Conservation (phyloP, 805 yeast species). For the Saccharomyces mikatae region DNA sequence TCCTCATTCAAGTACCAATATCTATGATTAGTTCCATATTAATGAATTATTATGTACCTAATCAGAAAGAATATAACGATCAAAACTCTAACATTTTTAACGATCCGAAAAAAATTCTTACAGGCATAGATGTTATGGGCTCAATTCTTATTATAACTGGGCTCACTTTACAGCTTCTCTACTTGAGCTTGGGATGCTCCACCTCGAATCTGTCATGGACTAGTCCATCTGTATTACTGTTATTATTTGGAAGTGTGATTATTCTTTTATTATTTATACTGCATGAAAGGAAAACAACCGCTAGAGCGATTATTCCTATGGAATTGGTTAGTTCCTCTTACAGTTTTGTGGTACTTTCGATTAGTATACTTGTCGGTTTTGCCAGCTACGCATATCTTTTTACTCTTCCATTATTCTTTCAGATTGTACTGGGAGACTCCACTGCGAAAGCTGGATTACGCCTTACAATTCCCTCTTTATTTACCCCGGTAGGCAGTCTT, state of each 20-base stretch:
- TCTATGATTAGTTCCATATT: slow-evolving; percentile 26
- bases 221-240: slow-evolving; percentile 2
- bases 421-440: slow-evolving; percentile 35
- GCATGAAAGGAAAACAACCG: slow-evolving; percentile 10
- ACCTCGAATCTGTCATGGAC: slow-evolving; percentile 3
- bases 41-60: slow-evolving; percentile 24
- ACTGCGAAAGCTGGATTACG: slow-evolving; percentile 37
- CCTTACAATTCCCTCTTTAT: slow-evolving; percentile 35
- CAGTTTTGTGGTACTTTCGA: slow-evolving; percentile 9
- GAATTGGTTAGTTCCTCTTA: slow-evolving; percentile 5
- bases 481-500: slow-evolving; percentile 38
- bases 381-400: slow-evolving; percentile 36
- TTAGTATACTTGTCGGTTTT: slow-evolving; percentile 33
- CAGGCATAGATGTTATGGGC: slow-evolving; percentile 32
- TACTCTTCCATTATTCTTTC: slow-evolving; percentile 37
- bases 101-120: slow-evolving; percentile 4
- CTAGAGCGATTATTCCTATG: slow-evolving; percentile 14
- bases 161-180: slow-evolving; percentile 26
- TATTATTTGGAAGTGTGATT: slow-evolving; percentile 6
- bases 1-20: slow-evolving; percentile 31
- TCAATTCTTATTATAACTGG: slow-evolving; percentile 30
- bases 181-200: slow-evolving; percentile 9
- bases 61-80: slow-evolving; percentile 23
- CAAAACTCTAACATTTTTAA: not conserved
- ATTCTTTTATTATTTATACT: slow-evolving; percentile 7